Evolutionary conservation across 495 filamentous ascomycete genomes (phyloP).

Genomic region (Podospora comata): DNA sequence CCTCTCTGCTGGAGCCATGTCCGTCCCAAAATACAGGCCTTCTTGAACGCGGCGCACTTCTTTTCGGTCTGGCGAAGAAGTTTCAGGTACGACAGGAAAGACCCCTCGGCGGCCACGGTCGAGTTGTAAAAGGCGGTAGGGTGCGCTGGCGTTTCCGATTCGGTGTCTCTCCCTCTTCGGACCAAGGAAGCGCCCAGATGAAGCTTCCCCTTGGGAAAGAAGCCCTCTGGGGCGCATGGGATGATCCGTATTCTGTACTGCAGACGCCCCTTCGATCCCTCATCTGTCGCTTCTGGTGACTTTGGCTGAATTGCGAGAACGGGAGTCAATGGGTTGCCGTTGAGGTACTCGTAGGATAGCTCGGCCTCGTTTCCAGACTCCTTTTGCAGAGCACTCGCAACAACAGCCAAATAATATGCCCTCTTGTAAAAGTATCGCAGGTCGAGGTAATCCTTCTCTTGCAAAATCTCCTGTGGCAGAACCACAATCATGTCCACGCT

Average conservation of each 20-base stretch:
- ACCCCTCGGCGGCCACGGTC: constrained; percentile 72
- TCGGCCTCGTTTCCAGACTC: constrained; percentile 50
- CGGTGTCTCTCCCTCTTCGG: constrained; percentile 45
- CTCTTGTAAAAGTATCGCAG: constrained; percentile 92
- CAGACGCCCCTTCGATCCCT: constrained; percentile 26
- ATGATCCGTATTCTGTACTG: constrained; percentile 71
- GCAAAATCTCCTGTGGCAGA: constrained; percentile 76
- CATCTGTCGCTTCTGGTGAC: constrained; percentile 9
- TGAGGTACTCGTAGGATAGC: constrained; percentile 62
- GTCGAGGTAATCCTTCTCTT: constrained; percentile 93
- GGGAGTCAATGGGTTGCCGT: constrained; percentile 77
- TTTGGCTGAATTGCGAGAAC: constrained; percentile 55
- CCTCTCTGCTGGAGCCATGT: constrained; percentile 89
- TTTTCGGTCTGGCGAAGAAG: constrained; percentile 61
- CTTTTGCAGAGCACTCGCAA: constrained; percentile 66
- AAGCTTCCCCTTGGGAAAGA: constrained; percentile 68
- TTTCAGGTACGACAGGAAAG: constrained; percentile 68
- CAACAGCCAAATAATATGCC: constrained; percentile 82
- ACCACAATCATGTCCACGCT: constrained; percentile 78
- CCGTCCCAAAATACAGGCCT: constrained; percentile 80
- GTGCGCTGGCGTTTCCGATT: constrained; percentile 34
- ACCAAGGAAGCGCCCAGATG: constrained; percentile 68
- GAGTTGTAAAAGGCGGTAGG: constrained; percentile 89
- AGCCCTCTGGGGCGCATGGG: constrained; percentile 59
- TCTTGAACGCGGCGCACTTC: constrained; percentile 67